A percentile compares a stretch with the other conserved stretches of the same genome.
Evolutionary conservation across 495 filamentous ascomycete species (phyloP).

Genomic region (Daldinia caldariorum): DNA sequence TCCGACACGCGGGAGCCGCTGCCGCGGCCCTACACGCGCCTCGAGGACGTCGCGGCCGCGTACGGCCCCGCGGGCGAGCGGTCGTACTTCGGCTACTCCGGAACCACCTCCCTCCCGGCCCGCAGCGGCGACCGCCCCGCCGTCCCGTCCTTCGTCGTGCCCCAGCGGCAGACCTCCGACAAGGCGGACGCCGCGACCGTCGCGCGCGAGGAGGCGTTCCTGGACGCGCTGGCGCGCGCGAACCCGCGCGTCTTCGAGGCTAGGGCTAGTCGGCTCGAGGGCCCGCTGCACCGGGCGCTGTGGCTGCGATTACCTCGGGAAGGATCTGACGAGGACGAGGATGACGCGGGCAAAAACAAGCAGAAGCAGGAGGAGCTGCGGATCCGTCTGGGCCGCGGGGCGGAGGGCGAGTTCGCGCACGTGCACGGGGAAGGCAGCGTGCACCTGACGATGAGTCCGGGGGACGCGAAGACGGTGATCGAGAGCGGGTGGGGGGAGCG

Average conservation of each 20-base stretch:
- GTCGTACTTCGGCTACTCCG: constrained; percentile 5
- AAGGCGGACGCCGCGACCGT: neutral
- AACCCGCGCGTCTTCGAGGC: constrained; percentile 42
- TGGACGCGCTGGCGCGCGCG: constrained; percentile 16
- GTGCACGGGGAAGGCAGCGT: constrained; percentile 48
- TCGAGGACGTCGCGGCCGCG: constrained; percentile 14
- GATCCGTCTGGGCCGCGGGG: constrained; percentile 23
- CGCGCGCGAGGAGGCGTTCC: constrained; percentile 15
- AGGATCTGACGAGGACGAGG: too few relatives aligned
- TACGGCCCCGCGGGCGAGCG: constrained; percentile 7
- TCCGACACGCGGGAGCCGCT: constrained; percentile 39
- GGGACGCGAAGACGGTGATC: constrained; percentile 48
- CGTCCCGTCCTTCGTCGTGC: constrained; percentile 44
- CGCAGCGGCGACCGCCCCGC: constrained; percentile 30
- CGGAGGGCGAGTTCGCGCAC: constrained; percentile 47
- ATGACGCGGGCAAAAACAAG: too few relatives aligned
- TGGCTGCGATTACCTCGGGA: too few relatives aligned
- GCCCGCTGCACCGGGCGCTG: constrained; percentile 40
- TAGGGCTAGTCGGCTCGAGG: constrained; percentile 41
- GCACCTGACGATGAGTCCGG: constrained; percentile 47
- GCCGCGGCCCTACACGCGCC: constrained; percentile 25
- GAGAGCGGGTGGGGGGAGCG: constrained; percentile 49
- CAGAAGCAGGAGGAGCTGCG: too few relatives aligned
- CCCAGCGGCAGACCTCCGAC: constrained; percentile 48
- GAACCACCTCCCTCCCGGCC: neutral